These are phyloP conservation scores for Calocera viscosa DNA, from an alignment of 768 basidiomycete genomes.

Conservation along the genomic window DNA sequence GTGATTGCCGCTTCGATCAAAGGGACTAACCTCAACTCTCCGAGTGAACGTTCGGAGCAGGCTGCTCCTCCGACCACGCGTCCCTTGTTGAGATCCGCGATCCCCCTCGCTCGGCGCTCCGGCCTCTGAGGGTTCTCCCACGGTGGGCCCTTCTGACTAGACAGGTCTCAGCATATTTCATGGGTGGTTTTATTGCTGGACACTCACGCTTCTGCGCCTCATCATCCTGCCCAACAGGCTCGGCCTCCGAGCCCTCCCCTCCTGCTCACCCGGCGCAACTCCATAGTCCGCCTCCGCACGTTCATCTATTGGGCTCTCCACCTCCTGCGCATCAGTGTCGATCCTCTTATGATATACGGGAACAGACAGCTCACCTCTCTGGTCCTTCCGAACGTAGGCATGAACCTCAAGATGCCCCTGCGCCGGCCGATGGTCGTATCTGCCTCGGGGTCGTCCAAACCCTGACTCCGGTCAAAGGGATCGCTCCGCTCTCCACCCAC, in stretches of 20 bases:
- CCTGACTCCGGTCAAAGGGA: neutral
- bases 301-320: neutral
- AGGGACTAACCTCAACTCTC: neutral
- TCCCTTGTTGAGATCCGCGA: neutral
- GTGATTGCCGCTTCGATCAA: neutral
- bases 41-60: slow-evolving; percentile 2
- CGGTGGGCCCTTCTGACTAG: neutral
- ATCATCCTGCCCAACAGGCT: neutral
- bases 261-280: neutral
- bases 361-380: neutral
- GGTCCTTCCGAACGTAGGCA: neutral
- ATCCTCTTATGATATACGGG: neutral
- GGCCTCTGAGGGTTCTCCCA: neutral
- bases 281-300: neutral
- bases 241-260: neutral
- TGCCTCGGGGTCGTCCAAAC: too few relatives aligned
- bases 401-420: neutral
- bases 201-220: neutral
- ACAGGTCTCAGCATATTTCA: too few relatives aligned
- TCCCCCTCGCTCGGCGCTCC: neutral
- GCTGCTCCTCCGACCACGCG: slow-evolving; percentile 1
- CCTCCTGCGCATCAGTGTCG: neutral
- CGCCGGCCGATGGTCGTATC: neutral
- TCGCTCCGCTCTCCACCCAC: neutral
- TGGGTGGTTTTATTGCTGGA: too few relatives aligned